Base-by-base conservation (phyloP, 352 stramenopile species). In the Phytophthora idaei region DNA sequence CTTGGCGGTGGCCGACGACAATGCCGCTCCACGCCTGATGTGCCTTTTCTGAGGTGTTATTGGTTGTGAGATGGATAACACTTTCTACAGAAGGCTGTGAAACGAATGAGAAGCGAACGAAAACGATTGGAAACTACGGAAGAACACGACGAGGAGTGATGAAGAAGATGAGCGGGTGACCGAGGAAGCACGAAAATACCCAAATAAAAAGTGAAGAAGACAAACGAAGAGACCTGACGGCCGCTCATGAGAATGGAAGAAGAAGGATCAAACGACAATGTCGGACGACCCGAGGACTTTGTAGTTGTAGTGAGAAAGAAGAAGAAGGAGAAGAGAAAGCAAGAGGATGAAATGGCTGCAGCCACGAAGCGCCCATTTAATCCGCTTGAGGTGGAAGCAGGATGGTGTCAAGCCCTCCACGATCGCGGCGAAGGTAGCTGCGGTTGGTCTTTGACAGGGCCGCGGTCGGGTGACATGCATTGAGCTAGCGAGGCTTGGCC, bases 231-330 rank as follows among this genome's bases (percentile, higher is more conserved):
- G 49, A 73, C 61, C 69, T 68, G 53, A 70, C 32, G 58, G 58
- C 45, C 54, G 67, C 49, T 78, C 56, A 73, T 45, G 52, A 57
- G 44, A 72, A 68, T 74, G 53, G 48, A 75, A 73, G 67, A 65
- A 65, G 71, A 51, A 67, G 71, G 67, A 75, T 73, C 57, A 69
- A 53, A 73, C 50, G 67, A 62, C 67, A 42, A 66, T 49, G 67
- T 73, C 57, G 53, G 62, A 69, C 46, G 66, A 74, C 61, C 48
- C 49, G 57, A 75, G 61, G 62, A 79, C 64, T 81, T 80, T 78
- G 65, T 78, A 76, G 69, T 74, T 81, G 73, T 78, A 81, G 64
- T 71, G 66, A 71, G 61, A 67, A 32, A 59, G 29, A 32, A 63
- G 39, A 67, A 58, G 21, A 21, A 54, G 66, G 54, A 76, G 63